Percentiles rank a stretch among this genome's conserved stretches.
phyloP scores from a whole-genome alignment of 2,329 filamentous ascomycete genomes.

The Beauveria caledonica region DNA sequence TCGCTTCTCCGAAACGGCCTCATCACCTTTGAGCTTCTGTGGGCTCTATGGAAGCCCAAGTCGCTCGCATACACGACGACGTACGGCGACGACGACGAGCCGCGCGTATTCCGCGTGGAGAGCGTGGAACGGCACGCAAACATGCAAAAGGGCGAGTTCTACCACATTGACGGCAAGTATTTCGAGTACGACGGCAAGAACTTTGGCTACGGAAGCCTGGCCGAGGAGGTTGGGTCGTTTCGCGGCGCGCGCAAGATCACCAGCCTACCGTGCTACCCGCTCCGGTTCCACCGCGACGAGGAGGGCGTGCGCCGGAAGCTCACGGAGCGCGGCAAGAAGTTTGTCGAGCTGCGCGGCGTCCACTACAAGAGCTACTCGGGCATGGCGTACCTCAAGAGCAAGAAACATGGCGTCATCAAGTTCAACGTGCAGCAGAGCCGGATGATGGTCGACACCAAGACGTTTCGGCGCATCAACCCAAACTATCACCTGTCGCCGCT shows the following conservation, averaged over 20 bases:
- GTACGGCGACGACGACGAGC: conserved; percentile 68
- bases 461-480: conserved; percentile 75
- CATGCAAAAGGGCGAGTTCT: conserved; percentile 66
- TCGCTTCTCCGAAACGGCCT: conserved; percentile 73
- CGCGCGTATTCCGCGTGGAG: conserved; percentile 75
- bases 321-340: conserved; percentile 76
- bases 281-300: conserved; percentile 71
- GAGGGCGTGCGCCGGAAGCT: conserved; percentile 55
- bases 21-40: conserved; percentile 82
- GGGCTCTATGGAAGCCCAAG: conserved; percentile 84
- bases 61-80: conserved; percentile 70
- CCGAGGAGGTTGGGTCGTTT: conserved; percentile 64
- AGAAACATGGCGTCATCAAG: conserved; percentile 48
- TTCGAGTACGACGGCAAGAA: conserved; percentile 83
- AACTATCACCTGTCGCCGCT: conserved; percentile 75
- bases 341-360: conserved; percentile 71
- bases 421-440: conserved; percentile 81
- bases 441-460: conserved; percentile 79
- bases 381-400: conserved; percentile 77
- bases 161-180: conserved; percentile 69
- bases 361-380: conserved; percentile 78
- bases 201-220: conserved; percentile 67
- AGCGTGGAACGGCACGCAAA: conserved; percentile 61
- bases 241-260: conserved; percentile 77
- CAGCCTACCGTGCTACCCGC: conserved; percentile 65